phyloP scores from a whole-genome alignment of 2,329 filamentous ascomycete species.

The Exophiala spinifera region DNA sequence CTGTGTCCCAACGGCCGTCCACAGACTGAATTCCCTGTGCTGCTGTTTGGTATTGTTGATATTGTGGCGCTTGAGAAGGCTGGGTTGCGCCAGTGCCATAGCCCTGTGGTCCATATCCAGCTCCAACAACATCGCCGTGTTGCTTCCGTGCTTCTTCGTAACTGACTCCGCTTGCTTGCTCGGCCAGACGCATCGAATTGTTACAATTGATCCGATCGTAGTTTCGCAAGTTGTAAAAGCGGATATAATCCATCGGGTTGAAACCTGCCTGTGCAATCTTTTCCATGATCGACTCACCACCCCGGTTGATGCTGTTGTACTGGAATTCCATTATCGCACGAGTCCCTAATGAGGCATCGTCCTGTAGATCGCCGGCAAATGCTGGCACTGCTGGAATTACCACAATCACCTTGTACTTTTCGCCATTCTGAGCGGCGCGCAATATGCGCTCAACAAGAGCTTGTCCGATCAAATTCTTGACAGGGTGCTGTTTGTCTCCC shows the following conservation, averaged over 20 bases:
- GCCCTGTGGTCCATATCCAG: slow-evolving; percentile 42
- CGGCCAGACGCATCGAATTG: slow-evolving; percentile 35
- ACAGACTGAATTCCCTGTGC: slow-evolving; percentile 52
- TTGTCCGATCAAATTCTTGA: slow-evolving; percentile 73
- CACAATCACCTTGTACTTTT: slow-evolving; percentile 72
- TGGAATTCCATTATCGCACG: slow-evolving; percentile 87
- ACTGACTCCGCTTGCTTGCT: slow-evolving; percentile 43
- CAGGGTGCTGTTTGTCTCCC: slow-evolving; percentile 64
- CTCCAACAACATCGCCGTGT: slow-evolving; percentile 48
- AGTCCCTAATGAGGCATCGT: slow-evolving; percentile 70
- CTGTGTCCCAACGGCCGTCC: slow-evolving; percentile 66
- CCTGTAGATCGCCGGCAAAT: slow-evolving; percentile 75
- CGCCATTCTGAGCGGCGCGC: slow-evolving; percentile 62
- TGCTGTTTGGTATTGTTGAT: slow-evolving; percentile 69
- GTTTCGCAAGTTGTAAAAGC: slow-evolving; percentile 80
- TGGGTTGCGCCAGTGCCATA: slow-evolving; percentile 26
- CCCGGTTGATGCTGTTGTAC: slow-evolving; percentile 74
- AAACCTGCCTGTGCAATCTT: slow-evolving; percentile 63
- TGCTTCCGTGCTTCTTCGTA: slow-evolving; percentile 46
- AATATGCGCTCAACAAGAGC: slow-evolving; percentile 76
- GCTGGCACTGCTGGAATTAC: slow-evolving; percentile 77
- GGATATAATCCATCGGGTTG: slow-evolving; percentile 69
- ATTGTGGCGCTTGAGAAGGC: slow-evolving; percentile 39
- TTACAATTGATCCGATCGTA: slow-evolving; percentile 74
- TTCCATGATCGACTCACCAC: slow-evolving; percentile 75